A percentile compares a stretch with the other conserved stretches of the same genome.
Evolutionary conservation across 176 grass and related monocot species (phyloP).

Genomic region (Urochloa ruziziensis): DNA sequence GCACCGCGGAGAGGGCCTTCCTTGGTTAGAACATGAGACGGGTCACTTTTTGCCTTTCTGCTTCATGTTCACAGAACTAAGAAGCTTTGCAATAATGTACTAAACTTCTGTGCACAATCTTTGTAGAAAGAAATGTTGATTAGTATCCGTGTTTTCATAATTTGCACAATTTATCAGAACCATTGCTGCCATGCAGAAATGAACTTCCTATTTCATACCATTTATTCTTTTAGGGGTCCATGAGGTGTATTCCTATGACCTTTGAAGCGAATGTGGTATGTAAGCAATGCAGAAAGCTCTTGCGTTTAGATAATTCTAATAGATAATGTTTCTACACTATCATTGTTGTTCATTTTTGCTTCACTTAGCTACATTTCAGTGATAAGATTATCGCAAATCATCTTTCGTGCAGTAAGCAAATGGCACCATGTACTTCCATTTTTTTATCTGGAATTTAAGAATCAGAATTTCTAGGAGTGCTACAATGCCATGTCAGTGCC

Average conservation of each 20-base stretch:
- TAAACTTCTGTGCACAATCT: background rate
- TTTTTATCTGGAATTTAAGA: background rate
- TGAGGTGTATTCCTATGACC: background rate
- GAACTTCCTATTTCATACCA: background rate
- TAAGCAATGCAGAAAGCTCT: background rate
- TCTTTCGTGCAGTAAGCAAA: background rate
- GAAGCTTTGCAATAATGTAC: constrained; percentile 43
- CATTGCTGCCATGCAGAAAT: background rate
- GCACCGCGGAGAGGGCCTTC: background rate
- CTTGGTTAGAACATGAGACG: background rate
- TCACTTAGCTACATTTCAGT: background rate
- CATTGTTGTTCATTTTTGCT: background rate
- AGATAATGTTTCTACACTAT: background rate
- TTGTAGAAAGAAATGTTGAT: constrained; percentile 14
- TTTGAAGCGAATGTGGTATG: background rate
- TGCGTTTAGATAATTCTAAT: background rate
- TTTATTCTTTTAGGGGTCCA: background rate
- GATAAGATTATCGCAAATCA: background rate
- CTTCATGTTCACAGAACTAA: background rate
- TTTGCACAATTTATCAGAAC: background rate
- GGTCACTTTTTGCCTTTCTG: constrained; percentile 10
- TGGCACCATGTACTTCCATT: background rate
- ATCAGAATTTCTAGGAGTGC: constrained; percentile 3
- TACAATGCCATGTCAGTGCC: background rate
- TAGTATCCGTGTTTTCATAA: background rate